Evolutionary conservation across 352 stramenopile species (phyloP).

Genomic region (Phytophthora parvispora): DNA sequence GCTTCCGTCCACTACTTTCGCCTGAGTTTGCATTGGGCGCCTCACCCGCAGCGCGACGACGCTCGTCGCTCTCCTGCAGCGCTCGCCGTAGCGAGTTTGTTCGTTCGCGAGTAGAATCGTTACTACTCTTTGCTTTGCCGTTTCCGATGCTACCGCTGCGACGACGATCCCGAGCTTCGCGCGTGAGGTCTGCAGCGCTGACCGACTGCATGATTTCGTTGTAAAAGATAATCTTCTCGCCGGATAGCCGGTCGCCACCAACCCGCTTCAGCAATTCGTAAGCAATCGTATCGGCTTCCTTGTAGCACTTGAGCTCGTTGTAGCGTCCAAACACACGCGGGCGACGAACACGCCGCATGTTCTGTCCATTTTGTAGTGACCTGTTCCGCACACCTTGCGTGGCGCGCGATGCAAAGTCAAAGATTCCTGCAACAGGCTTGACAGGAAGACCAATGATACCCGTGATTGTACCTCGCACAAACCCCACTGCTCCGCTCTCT

Average conservation of each 20-base stretch:
- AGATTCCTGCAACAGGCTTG: slow-evolving; percentile 90
- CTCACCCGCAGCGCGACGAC: slow-evolving; percentile 47
- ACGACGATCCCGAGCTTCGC: slow-evolving; percentile 74
- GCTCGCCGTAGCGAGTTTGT: slow-evolving; percentile 76
- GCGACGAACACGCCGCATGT: slow-evolving; percentile 79
- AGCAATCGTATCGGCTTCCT: slow-evolving; percentile 88
- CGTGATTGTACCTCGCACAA: slow-evolving; percentile 89
- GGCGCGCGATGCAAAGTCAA: slow-evolving; percentile 91
- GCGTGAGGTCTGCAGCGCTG: slow-evolving; percentile 74
- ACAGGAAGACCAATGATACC: slow-evolving; percentile 89
- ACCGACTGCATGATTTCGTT: slow-evolving; percentile 88
- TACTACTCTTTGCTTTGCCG: slow-evolving; percentile 46
- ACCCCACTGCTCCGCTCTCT: slow-evolving; percentile 83
- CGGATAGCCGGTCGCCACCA: slow-evolving; percentile 67
- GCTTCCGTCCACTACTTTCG: slow-evolving; percentile 52
- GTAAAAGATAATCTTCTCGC: slow-evolving; percentile 92
- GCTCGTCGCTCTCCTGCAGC: slow-evolving; percentile 76
- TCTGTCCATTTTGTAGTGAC: slow-evolving; percentile 83
- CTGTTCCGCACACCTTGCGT: slow-evolving; percentile 89
- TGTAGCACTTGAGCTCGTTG: slow-evolving; percentile 92
- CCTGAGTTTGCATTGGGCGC: slow-evolving; percentile 19
- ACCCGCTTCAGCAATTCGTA: slow-evolving; percentile 88
- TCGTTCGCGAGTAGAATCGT: slow-evolving; percentile 69
- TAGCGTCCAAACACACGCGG: slow-evolving; percentile 91
- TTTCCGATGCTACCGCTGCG: slow-evolving; percentile 43